phyloP scores from a whole-genome alignment of 83 land plant genomes.

The Picea mariana region DNA sequence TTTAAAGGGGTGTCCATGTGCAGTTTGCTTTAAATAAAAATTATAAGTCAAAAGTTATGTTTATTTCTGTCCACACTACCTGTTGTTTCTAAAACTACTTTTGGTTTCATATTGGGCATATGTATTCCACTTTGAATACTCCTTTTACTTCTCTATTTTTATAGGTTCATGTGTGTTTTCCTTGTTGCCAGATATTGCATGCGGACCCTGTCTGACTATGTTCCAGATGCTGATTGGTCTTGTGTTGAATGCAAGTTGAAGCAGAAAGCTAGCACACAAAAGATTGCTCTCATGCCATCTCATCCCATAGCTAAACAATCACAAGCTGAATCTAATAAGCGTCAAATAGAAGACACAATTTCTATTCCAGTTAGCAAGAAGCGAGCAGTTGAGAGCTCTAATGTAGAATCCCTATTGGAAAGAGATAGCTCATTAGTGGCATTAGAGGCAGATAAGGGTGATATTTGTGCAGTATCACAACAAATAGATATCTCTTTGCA shows the following conservation, averaged over 20 bases:
- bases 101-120: no score
- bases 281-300: background rate
- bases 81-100: no score
- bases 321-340: background rate
- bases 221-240: background rate
- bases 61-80: no score
- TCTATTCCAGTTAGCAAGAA: conserved; percentile 10
- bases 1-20: no score
- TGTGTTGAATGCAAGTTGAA: conserved; percentile 8
- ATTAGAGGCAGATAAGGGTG: background rate
- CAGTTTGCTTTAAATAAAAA: no score
- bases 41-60: no score
- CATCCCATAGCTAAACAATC: background rate
- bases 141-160: no score
- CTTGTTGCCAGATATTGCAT: no score
- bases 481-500: background rate
- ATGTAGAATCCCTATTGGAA: background rate
- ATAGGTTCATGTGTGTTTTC: no score
- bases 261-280: background rate
- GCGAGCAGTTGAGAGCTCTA: background rate
- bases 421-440: background rate
- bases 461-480: no score
- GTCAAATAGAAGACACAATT: background rate
- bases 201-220: background rate
- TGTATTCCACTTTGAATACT: no score